Evolutionary conservation across 441 rosid genomes (phyloP).

Genomic region (Geranium incanum): DNA sequence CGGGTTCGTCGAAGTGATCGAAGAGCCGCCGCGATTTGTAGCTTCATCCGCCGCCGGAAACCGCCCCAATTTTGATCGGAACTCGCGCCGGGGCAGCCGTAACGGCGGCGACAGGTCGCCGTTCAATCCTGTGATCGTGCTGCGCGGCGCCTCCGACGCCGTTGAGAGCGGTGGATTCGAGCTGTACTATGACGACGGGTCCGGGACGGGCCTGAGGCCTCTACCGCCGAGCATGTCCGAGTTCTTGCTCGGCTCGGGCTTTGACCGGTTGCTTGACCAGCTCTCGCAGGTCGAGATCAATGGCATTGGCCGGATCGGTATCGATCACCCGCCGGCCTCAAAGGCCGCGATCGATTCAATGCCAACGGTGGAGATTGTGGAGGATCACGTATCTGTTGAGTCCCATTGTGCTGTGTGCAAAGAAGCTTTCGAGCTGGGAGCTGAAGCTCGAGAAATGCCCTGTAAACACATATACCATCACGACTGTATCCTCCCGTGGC

Average conservation of each 20-base stretch:
- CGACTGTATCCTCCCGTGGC: conserved; percentile 44
- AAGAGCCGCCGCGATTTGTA: conserved; percentile 10
- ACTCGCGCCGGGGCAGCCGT: neutral
- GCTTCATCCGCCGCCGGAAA: neutral
- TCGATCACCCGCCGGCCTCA: neutral
- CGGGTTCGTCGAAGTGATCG: conserved; percentile 72
- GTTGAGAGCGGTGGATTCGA: conserved; percentile 32
- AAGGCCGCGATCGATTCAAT: conserved; percentile 60
- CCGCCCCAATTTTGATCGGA: neutral
- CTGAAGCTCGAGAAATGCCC: conserved; percentile 18
- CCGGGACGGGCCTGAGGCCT: conserved; percentile 61
- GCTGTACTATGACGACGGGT: conserved; percentile 78
- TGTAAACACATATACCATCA: no score
- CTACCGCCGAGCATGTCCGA: conserved; percentile 65
- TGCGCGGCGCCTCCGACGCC: conserved; percentile 6
- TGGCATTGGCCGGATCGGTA: conserved; percentile 54
- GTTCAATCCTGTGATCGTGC: neutral
- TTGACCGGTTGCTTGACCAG: conserved; percentile 66
- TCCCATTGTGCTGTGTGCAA: conserved; percentile 82
- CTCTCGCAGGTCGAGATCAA: conserved; percentile 65
- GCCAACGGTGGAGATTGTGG: conserved; percentile 50
- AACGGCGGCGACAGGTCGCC: conserved; percentile 24
- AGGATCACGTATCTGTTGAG: conserved; percentile 34
- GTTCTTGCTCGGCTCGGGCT: conserved; percentile 72
- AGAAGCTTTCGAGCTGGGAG: conserved; percentile 52